phyloP scores from a whole-genome alignment of 768 basidiomycete species.

The Lentinula raphanica region DNA sequence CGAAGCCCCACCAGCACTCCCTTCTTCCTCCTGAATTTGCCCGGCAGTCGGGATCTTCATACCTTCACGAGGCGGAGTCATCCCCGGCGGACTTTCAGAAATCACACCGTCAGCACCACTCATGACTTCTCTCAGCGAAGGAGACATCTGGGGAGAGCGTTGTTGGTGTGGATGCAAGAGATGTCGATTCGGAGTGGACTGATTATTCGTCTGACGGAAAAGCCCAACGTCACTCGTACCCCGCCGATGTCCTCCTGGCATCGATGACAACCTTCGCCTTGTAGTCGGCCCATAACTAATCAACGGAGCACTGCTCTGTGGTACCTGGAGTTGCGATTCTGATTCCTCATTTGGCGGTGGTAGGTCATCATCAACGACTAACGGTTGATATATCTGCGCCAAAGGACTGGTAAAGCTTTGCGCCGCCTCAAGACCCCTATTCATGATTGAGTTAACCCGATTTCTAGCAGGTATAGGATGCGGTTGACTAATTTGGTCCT shows the following conservation, averaged over 20 bases:
- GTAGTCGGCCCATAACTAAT: conserved; percentile 42
- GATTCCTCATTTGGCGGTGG: conserved; percentile 16
- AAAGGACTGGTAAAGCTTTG: conserved; percentile 56
- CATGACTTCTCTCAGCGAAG: conserved; percentile 16
- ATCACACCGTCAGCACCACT: conserved; percentile 9
- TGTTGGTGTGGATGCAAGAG: conserved; percentile 5
- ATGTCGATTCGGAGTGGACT: conserved; percentile 6
- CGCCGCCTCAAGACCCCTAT: conserved; percentile 28
- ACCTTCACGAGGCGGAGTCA: background rate
- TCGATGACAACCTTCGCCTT: conserved; percentile 36
- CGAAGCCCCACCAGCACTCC: conserved; percentile 4
- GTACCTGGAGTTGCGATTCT: conserved; percentile 12
- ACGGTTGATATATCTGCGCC: conserved; percentile 68
- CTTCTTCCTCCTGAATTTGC: conserved; percentile 19
- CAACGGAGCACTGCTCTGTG: conserved; percentile 15
- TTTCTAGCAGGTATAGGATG: conserved; percentile 25
- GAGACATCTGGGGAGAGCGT: background rate
- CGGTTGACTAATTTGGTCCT: conserved; percentile 8
- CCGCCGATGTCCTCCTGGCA: conserved; percentile 20
- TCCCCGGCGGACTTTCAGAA: conserved; percentile 14
- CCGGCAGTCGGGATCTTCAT: conserved; percentile 17
- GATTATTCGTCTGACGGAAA: conserved; percentile 7
- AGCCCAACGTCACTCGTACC: conserved; percentile 13
- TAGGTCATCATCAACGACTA: conserved; percentile 48
- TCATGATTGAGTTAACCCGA: conserved; percentile 40